Conservation (phyloP, 805 yeast species). For the Candida saitoana region DNA sequence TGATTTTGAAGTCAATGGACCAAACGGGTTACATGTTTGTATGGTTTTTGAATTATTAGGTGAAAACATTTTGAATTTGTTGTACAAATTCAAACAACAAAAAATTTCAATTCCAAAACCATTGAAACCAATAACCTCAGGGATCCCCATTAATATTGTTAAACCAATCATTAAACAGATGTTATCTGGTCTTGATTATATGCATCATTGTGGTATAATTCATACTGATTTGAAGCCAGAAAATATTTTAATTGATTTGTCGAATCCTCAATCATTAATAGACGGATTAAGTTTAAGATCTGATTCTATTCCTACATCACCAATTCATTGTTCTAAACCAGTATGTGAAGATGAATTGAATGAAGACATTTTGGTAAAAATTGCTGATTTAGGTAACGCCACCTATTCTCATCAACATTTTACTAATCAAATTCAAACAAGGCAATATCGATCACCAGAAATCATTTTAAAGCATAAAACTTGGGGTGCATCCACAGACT, state of each 20-base stretch:
- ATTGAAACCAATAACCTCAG: conserved; percentile 15
- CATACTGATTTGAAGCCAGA: conserved; percentile 46
- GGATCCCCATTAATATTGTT: conserved; percentile 51
- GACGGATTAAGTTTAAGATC: conserved; percentile 9
- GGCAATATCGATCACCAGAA: conserved; percentile 93
- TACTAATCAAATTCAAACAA: conserved; percentile 85
- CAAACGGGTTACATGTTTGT: conserved; percentile 61
- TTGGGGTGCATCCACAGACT: conserved; percentile 63
- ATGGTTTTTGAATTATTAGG: conserved; percentile 67
- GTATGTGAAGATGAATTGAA: conserved; percentile 19
- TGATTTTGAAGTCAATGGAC: conserved; percentile 54
- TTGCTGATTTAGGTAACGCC: conserved; percentile 93
- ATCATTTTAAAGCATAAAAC: conserved; percentile 31
- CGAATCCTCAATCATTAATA: conserved; percentile 51
- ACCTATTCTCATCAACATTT: conserved; percentile 78
- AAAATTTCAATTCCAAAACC: neutral
- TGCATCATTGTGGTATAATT: conserved; percentile 43
- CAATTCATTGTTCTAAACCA: conserved; percentile 46
- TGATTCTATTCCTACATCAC: conserved; percentile 14
- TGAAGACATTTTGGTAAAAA: conserved; percentile 46
- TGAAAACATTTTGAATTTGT: conserved; percentile 51
- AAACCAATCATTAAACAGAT: conserved; percentile 56
- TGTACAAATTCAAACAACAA: conserved; percentile 40
- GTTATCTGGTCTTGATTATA: conserved; percentile 50
- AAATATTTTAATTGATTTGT: conserved; percentile 30